Evolutionary conservation across 371 early-diverging fungal species (phyloP), one percentile per base, ranked within the genome.

Genomic region (Cokeromyces recurvatus): DNA sequence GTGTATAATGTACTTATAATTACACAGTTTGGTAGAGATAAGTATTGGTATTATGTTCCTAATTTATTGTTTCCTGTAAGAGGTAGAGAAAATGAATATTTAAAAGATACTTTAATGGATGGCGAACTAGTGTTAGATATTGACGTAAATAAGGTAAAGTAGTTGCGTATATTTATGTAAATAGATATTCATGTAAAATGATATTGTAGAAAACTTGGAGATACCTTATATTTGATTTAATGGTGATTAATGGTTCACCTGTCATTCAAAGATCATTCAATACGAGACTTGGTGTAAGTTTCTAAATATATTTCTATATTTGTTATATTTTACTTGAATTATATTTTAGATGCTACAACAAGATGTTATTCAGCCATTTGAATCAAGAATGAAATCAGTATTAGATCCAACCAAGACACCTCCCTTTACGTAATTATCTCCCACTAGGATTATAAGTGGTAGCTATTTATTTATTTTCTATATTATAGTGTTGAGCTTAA

Each of bases 51-150:
- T 48, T 83, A 79, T 57, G 61, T 89, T 4, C 79, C 77, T 1
- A 71, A 86, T 34, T 69, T 87, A n/a, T 40, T 76, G 14, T 81
- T 84, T 32, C 80, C 78, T 19, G 39, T 71, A 15, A 70, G 78
- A 3, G 66, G 66, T n/a, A 70, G 68, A 53, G 70, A 74, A 16
- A 64, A 67, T 16, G 72, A 80, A 55, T 85, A 66, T 41, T 77
- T 86, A 46, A 71, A 70, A 38, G 84, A 87, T 32, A 91, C 91
- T 0, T 44, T 91, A 23, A 63, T 91, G 57, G 90, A 91, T 54
- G 91, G 91, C 22, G 89, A 89, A 63, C 62, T 91, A 25, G 78
- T 88, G 4, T 43, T 79, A 12, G 87, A 85, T 49, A 46, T 53
- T 15, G 74, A 79, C 24, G 70, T 65, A n/a, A 62, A 71, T 38